Base-by-base conservation (phyloP, 2,329 filamentous ascomycete genomes). In the Phialophora expanda region DNA sequence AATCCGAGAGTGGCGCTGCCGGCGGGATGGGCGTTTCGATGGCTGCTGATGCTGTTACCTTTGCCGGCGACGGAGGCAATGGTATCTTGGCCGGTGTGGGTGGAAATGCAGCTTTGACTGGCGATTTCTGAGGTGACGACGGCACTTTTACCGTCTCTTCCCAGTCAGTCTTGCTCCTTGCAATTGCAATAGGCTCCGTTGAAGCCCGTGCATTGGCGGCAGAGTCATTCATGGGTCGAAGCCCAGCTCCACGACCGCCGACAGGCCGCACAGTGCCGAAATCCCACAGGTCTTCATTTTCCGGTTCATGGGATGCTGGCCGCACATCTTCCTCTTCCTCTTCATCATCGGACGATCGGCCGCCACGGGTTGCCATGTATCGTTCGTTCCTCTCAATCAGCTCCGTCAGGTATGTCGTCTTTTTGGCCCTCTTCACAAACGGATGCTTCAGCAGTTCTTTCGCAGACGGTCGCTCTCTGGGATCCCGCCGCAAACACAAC, bases 321-420 rank as follows among this genome's bases (percentile, higher is more conserved):
- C 64, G 67, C n/a, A 53, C 54, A 34, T 73, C 20, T 69, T 69
- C 84, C 44, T 86, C 83, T 8, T 82, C 83, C 24, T 91, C 87
- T 30, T 84, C 82, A 28, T 86, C 84, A 7, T 92, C 90, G 1
- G 90, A 87, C 14, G 88, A 86, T 38, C 88, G 86, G 41, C 87
- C 86, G 66, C 92, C 92, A 74, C 95, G 89, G 4, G 89, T 90
- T 26, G 91, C 89, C 62, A 90, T 87, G 92, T 93, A 99, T 68
- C 93, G 87, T 75, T 90, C 90, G 74, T 96, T 88, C 61, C 95
- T 86, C 77, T 97, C 93, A 74, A 99, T 98, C 63, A 99, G 82
- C 78, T 99, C 95, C 1, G 95, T 98, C 50, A 99, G 82, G 76
- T 97, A 97, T n/a, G 90, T 95, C 0, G 93, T 97, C 80, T 94